These are phyloP conservation scores for Flaveria floridana DNA, from an alignment of 140 eudicot species.

Conservation along the genomic window DNA sequence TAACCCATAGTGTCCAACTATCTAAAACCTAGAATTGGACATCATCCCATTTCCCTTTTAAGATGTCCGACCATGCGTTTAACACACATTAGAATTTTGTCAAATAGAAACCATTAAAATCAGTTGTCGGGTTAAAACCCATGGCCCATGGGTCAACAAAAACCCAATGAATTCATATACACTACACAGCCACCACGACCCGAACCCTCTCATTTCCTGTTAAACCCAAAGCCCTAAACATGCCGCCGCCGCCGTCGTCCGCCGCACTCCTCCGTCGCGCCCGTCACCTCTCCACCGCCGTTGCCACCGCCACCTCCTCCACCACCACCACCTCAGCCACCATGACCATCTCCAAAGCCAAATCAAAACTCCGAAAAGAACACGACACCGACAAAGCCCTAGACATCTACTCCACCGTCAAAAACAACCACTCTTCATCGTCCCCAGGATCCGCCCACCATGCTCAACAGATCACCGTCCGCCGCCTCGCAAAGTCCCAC, in stretches of 20 bases:
- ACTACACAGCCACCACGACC: background rate
- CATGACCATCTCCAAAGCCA: constrained; percentile 64
- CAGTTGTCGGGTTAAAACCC: constrained; percentile 18
- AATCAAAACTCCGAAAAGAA: constrained; percentile 51
- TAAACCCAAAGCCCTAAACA: constrained; percentile 54
- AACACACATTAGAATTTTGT: too few species aligned
- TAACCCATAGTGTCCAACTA: too few species aligned
- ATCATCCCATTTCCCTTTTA: too few species aligned
- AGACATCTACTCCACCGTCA: constrained; percentile 64
- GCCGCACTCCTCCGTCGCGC: constrained; percentile 54
- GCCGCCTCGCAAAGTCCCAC: constrained; percentile 68
- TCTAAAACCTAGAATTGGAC: too few species aligned
- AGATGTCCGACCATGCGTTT: too few species aligned
- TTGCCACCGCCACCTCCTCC: constrained; percentile 32
- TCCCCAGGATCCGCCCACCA: constrained; percentile 60
- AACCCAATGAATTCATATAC: constrained; percentile 25
- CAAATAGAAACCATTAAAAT: background rate
- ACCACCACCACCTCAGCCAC: constrained; percentile 35
- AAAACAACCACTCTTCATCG: constrained; percentile 43
- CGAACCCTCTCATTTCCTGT: constrained; percentile 5
- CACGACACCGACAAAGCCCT: constrained; percentile 82
- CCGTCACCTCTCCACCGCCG: constrained; percentile 62
- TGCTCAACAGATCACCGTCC: constrained; percentile 72
- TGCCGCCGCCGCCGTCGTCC: constrained; percentile 42
- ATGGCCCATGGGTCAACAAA: constrained; percentile 28